A percentile compares a stretch with the other conserved stretches of the same genome.
Conservation (phyloP, 225 moss, liverwort and hornwort species). For the Antitrichia curtipendula region DNA sequence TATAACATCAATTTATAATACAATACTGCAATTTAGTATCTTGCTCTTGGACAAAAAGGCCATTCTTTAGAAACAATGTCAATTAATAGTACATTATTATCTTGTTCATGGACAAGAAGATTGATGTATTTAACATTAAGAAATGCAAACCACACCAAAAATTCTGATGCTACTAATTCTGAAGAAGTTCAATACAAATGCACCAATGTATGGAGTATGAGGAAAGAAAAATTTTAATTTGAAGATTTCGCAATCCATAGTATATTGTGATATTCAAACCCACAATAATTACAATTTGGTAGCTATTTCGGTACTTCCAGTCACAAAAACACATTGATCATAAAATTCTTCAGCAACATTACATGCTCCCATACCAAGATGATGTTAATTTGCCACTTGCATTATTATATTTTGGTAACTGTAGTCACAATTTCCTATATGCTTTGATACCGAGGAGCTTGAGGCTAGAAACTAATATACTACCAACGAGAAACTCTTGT, state of each 20-base stretch:
- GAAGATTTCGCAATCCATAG: neutral
- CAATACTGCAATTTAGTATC: rapidly evolving
- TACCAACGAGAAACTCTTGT: neutral
- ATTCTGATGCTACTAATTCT: neutral
- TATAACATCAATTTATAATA: neutral
- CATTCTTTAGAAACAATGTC: neutral
- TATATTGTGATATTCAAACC: neutral
- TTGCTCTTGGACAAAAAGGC: neutral
- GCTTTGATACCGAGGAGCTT: neutral
- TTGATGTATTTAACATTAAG: neutral
- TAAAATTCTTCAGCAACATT: neutral
- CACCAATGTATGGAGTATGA: neutral
- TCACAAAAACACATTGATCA: neutral
- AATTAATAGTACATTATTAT: neutral
- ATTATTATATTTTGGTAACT: neutral
- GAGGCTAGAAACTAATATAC: neutral
- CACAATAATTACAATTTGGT: neutral
- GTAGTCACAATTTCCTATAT: neutral
- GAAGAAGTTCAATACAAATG: neutral
- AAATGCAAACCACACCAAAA: too few species aligned
- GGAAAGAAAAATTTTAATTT: neutral
- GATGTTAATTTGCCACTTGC: neutral
- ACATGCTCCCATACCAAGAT: neutral
- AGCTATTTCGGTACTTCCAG: neutral
- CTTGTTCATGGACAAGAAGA: neutral